phyloP scores from a whole-genome alignment of 108 stramenopile genomes.

The Cyclotella baltica region DNA sequence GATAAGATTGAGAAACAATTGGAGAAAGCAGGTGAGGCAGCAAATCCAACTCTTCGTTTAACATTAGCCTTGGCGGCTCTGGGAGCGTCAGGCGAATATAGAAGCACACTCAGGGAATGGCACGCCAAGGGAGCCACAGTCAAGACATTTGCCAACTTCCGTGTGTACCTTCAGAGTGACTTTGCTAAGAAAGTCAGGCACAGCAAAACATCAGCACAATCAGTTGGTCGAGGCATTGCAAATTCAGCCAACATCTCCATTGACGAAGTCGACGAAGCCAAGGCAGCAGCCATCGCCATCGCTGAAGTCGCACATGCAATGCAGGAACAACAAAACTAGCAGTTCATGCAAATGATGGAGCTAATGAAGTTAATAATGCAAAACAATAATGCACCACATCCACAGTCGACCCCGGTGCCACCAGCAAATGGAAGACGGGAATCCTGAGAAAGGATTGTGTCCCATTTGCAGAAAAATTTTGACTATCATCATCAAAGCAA shows the following conservation, averaged over 20 bases:
- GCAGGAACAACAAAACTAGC: background rate
- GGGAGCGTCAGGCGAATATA: constrained; percentile 15
- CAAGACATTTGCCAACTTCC: constrained; percentile 22
- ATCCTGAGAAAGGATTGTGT: background rate
- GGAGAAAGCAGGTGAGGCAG: background rate
- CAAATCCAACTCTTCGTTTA: constrained; percentile 8
- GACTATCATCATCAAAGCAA: constrained; percentile 1
- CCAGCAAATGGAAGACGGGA: too few species aligned
- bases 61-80: constrained; percentile 12
- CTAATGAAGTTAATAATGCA: background rate
- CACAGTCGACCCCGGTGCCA: too few species aligned
- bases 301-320: too few species aligned
- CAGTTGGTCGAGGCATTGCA: too few species aligned
- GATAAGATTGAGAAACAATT: constrained; percentile 19
- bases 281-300: too few species aligned
- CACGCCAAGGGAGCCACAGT: background rate
- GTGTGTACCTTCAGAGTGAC: constrained; percentile 8
- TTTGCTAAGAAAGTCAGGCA: constrained; percentile 15
- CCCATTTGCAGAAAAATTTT: constrained; percentile 5
- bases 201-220: background rate
- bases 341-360: background rate
- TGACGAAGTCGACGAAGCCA: too few species aligned
- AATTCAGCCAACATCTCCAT: too few species aligned
- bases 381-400: too few species aligned
- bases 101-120: constrained; percentile 14